These are phyloP conservation scores for Aureobasidium lini DNA, from an alignment of 2,329 filamentous ascomycete genomes.

Conservation along the genomic window DNA sequence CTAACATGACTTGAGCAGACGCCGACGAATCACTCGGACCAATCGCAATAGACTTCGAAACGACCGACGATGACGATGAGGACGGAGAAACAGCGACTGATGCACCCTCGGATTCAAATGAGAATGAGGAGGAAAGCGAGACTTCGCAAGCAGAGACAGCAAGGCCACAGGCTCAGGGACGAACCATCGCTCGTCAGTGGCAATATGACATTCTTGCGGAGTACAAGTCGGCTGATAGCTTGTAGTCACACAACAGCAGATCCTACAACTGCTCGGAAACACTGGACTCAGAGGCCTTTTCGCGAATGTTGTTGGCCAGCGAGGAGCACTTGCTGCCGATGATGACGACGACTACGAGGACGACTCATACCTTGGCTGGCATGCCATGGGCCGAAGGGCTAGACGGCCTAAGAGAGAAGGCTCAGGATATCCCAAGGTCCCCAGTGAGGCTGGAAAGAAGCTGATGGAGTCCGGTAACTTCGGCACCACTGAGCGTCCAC, in stretches of 20 bases:
- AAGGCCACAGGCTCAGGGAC: constrained; percentile 18
- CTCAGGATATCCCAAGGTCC: constrained; percentile 70
- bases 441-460: constrained; percentile 65
- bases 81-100: constrained; percentile 21
- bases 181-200: constrained; percentile 26
- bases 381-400: constrained; percentile 36
- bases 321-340: constrained; percentile 20
- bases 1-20: constrained; percentile 22
- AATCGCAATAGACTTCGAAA: constrained; percentile 34
- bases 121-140: constrained; percentile 23
- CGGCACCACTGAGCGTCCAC: constrained; percentile 53
- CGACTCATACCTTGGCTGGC: constrained; percentile 31
- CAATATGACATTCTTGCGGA: constrained; percentile 1
- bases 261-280: constrained; percentile 48
- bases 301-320: constrained; percentile 24
- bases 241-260: constrained; percentile 41
- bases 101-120: constrained; percentile 17
- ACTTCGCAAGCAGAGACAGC: constrained; percentile 28
- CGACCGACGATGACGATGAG: constrained; percentile 29
- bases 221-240: constrained; percentile 15
- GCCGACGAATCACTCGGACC: constrained; percentile 34
- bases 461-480: constrained; percentile 80
- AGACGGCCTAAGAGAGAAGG: constrained; percentile 36
- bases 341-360: constrained; percentile 37
- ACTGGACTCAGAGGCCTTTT: constrained; percentile 48